Conservation (phyloP, 1,284 basidiomycete species). For the Fomitopsis palustris region DNA sequence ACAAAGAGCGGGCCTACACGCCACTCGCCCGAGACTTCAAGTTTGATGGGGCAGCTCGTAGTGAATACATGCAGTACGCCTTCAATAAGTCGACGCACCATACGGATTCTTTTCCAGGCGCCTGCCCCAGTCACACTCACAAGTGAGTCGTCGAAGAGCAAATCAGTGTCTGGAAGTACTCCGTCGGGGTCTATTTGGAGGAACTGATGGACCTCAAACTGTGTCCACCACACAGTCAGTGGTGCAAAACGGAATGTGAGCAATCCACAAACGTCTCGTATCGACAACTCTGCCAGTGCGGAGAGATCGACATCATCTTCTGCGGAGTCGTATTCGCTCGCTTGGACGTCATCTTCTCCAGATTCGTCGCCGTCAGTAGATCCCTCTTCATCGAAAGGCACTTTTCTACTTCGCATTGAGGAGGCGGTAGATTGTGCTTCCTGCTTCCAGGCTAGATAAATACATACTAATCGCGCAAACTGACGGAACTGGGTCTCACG, state of each 20-base stretch:
- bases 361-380: background rate
- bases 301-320: background rate
- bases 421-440: background rate
- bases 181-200: background rate
- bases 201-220: background rate
- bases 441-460: background rate
- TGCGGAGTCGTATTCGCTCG: background rate
- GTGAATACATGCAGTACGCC: background rate
- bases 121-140: background rate
- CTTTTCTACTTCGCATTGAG: background rate
- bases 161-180: background rate
- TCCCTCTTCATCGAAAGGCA: background rate
- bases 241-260: background rate
- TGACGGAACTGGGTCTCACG: background rate
- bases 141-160: background rate
- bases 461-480: background rate
- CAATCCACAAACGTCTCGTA: background rate
- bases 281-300: background rate
- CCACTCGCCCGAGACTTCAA: background rate
- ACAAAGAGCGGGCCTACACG: background rate
- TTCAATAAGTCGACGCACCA: background rate
- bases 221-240: background rate
- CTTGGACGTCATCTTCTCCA: background rate
- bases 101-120: background rate
- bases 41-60: background rate